Evolutionary conservation across 2,329 filamentous ascomycete genomes (phyloP).

Genomic region (Epichloe glyceriae): DNA sequence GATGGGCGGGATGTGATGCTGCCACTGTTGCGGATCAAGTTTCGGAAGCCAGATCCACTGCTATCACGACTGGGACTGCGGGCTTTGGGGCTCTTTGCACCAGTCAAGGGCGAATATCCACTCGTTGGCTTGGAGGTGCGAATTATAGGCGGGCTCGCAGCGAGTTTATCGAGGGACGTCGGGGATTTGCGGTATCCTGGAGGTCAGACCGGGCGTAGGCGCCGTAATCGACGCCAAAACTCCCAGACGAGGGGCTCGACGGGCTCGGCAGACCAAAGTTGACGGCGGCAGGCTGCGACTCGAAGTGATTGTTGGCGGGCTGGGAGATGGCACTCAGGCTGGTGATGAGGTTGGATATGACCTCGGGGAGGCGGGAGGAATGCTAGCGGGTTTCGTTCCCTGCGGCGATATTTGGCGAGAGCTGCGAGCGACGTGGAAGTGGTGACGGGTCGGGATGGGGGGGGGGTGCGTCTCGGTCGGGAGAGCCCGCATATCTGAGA

Average conservation of each 20-base stretch:
- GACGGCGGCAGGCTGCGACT: constrained; percentile 36
- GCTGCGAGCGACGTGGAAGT: constrained; percentile 3
- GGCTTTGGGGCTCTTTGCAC: constrained; percentile 36
- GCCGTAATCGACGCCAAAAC: constrained; percentile 64
- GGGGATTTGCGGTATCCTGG: constrained; percentile 34
- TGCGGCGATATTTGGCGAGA: constrained; percentile 7
- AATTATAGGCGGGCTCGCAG: constrained; percentile 57
- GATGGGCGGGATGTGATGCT: constrained; percentile 38
- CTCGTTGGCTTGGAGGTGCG: constrained; percentile 73
- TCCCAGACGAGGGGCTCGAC: constrained; percentile 26
- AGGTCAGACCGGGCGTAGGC: constrained; percentile 42
- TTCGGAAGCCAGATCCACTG: constrained; percentile 39
- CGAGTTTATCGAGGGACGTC: constrained; percentile 43
- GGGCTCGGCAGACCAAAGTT: constrained; percentile 28
- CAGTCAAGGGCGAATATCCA: constrained; percentile 59
- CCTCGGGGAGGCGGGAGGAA: constrained; percentile 48
- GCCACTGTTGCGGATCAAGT: constrained; percentile 42
- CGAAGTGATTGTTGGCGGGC: constrained; percentile 57
- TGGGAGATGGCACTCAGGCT: constrained; percentile 55
- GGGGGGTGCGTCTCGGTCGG: constrained; percentile 16
- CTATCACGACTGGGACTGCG: constrained; percentile 39
- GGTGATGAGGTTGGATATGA: constrained; percentile 58
- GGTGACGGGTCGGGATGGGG: constrained; percentile 19
- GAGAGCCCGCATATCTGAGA: constrained; percentile 5
- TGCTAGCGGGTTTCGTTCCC: constrained; percentile 1